Conservation (phyloP, 805 yeast genomes). For the Ogataea allantospora region DNA sequence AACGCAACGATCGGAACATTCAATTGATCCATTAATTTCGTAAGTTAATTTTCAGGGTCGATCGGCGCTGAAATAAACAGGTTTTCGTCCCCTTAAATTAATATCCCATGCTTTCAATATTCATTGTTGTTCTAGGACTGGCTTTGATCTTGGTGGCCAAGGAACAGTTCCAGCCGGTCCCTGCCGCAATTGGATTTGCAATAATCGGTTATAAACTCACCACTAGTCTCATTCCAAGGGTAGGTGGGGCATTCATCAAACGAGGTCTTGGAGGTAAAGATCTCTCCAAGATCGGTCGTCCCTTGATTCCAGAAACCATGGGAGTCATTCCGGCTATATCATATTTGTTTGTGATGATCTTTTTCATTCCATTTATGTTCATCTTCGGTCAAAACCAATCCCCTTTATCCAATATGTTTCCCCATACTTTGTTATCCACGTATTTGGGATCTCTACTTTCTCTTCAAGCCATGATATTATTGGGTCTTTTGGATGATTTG, state of each 20-base stretch:
- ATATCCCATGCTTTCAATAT: constrained; percentile 4
- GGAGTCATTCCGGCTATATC: constrained; percentile 88
- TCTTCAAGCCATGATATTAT: constrained; percentile 74
- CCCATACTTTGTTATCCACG: constrained; percentile 80
- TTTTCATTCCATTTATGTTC: constrained; percentile 85
- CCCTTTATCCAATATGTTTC: constrained; percentile 43
- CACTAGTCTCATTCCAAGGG: constrained; percentile 60
- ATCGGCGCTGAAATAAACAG: constrained; percentile 1
- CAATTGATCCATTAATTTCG: constrained; percentile 10
- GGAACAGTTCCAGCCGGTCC: constrained; percentile 43
- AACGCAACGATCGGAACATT: constrained; percentile 63
- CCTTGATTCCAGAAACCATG: constrained; percentile 83
- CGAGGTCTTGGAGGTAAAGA: constrained; percentile 88
- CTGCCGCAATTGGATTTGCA: constrained; percentile 64
- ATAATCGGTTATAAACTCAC: constrained; percentile 65
- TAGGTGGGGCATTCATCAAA: constrained; percentile 63
- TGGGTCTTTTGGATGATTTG: constrained; percentile 91
- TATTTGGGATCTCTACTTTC: constrained; percentile 83
- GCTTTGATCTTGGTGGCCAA: constrained; percentile 18
- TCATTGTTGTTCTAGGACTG: constrained; percentile 7
- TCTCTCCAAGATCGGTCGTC: constrained; percentile 69
- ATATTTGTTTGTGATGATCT: constrained; percentile 75
- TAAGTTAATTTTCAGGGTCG: constrained; percentile 3
- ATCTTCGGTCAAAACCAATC: constrained; percentile 45
- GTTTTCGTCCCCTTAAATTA: background rate